Evolutionary conservation across 2,329 filamentous ascomycete genomes (phyloP).

Genomic region (Talaromyces pinophilus): DNA sequence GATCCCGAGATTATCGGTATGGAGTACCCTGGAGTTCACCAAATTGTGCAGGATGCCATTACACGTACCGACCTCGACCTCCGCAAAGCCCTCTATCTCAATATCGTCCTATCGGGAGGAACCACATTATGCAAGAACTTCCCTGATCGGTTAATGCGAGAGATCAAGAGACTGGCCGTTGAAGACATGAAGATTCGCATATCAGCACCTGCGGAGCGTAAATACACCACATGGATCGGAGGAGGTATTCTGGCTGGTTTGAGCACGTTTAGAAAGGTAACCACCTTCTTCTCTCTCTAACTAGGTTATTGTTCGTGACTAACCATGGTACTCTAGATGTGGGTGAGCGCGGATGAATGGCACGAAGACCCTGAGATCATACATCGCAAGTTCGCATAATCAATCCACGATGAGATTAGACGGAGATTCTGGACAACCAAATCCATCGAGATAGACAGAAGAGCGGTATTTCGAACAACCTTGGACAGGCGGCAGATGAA

Average conservation of each 20-base stretch:
- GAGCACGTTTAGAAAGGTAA: slow-evolving; percentile 97
- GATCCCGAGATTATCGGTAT: slow-evolving; percentile 95
- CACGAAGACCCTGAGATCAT: slow-evolving; percentile 99
- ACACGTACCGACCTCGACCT: slow-evolving; percentile 93
- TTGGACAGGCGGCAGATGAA: slow-evolving; percentile 7
- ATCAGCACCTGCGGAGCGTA: slow-evolving; percentile 93
- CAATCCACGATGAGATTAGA: background rate
- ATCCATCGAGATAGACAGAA: background rate
- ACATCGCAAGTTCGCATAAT: slow-evolving; percentile 88
- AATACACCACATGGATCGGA: slow-evolving; percentile 99
- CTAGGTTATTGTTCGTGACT: background rate
- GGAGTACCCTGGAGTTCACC: slow-evolving; percentile 95
- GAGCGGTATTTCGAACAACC: background rate
- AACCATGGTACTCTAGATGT: slow-evolving; percentile 68
- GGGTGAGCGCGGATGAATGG: slow-evolving; percentile 99
- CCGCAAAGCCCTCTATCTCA: slow-evolving; percentile 88
- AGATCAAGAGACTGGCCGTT: slow-evolving; percentile 89
- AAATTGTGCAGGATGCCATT: slow-evolving; percentile 96
- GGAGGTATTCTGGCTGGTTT: slow-evolving; percentile 94
- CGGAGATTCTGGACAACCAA: background rate
- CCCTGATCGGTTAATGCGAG: slow-evolving; percentile 84
- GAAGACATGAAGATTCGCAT: slow-evolving; percentile 99
- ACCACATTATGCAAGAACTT: slow-evolving; percentile 97
- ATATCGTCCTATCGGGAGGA: slow-evolving; percentile 94
- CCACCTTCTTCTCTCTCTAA: slow-evolving; percentile 27